Base-by-base conservation (phyloP, 345 rosid species). In the Bretschneidera sinensis region DNA sequence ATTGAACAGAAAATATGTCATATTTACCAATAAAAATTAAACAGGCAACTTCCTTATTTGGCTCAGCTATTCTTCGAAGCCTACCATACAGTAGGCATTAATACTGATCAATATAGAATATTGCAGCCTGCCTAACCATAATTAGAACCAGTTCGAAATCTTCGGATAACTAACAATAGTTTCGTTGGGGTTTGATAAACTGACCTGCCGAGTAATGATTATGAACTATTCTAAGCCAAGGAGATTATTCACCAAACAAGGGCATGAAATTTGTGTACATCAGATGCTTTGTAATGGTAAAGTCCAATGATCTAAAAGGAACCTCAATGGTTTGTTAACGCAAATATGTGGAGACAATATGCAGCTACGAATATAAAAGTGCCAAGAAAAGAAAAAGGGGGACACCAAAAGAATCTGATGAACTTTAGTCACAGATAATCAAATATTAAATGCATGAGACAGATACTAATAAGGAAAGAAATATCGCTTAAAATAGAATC, bases 391-490 rank as follows among this genome's bases (percentile, higher is more conserved):
- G 2, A 39, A 57, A 45, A 48, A 15, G 28, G 13, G 21, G 63
- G 31, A 10, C 19, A 13, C 14, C 48, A 2, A 35, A 13, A 21
- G 57, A 54, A 54, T 63, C 25, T 19, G 45, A 45, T 54, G 45
- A 24, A 25, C 34, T 51, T 22, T 17, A 33, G n/a, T 54, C 55
- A 15, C 21, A 18, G 25, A 63, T 22, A 5, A 47, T 23, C 19
- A 24, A 25, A 24, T 20, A 54, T 25, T 28, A 55, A 47, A 55
- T 47, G 33, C 14, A 43, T 28, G 54, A 57, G n/a, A 23, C 16
- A 54, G 21, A 63, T 6, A 45, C n/a, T 21, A 63, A 63, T 43
- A 47, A 47, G 52, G 60, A 49, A 61, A 49, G 58, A 48, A 45
- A 31, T 2, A 47, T 11, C 17, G 17, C 43, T 22, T 47, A 20